Evolutionary conservation across 352 stramenopile species (phyloP), one percentile per base, ranked within the genome.

Genomic region (Globisporangium paroecandrum): DNA sequence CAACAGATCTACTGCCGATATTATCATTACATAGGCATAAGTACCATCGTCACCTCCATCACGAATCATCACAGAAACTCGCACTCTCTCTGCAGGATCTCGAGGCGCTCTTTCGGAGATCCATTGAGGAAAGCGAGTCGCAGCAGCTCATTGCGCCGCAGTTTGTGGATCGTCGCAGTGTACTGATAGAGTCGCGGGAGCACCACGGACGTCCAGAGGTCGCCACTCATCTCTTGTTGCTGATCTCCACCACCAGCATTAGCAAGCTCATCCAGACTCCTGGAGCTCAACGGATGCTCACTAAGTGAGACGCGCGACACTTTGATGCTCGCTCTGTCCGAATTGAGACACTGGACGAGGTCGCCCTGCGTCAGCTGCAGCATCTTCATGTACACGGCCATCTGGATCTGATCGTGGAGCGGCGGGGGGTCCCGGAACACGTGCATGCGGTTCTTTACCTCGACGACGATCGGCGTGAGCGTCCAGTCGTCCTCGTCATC

Each of bases 371-470:
- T 62, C 34, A 93, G 66, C 1, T 65, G 72, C 4, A 93, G 64
- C 84, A 94, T 89, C 68, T 94, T 94, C 72, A 94, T 86, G 68
- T 94, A 94, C 24, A 94, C 75, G 18, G 83, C 84, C 68, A 93
- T 79, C 57, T 94, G 86, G 22, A 94, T 85, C 32, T 89, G 77
- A 61, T 94, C 86, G 62, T 93, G 77, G 15, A 94, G 75, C 6
- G 82, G 86, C 3, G 77, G 82, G 4, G 81, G 83, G 9, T 82
- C 69, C 7, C 77, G 76, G 58, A 94, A 90, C 43, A 75, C 73
- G 34, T 77, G 75, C 69, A 94, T 66, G 20, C 86, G 82, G 69
- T 92, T 94, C 69, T 94, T 94, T 20, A 94, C 77, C 62, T 94
- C 86, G 13, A 94, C 75, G 32, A 94, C 74, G 8, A 91, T 79